phyloP scores from a whole-genome alignment of 768 basidiomycete species.

The Gymnopilus dilepis region DNA sequence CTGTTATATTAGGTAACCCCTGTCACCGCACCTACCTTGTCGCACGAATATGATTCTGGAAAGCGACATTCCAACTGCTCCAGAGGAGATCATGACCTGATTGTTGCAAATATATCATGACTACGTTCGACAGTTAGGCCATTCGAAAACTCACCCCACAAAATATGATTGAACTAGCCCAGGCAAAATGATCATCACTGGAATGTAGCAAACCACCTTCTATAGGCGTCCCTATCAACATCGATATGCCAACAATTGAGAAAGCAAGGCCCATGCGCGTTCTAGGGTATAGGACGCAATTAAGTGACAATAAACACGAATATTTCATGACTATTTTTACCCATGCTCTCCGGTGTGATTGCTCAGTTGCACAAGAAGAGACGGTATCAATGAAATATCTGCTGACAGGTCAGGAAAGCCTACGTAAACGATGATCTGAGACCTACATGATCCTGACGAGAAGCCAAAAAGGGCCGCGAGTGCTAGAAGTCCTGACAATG shows the following conservation, averaged over 20 bases:
- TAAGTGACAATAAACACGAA: neutral
- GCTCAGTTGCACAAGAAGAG: conserved; percentile 42
- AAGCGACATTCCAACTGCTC: no score
- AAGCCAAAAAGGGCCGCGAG: conserved; percentile 61
- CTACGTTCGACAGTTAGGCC: no score
- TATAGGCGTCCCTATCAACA: conserved; percentile 55
- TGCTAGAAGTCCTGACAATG: conserved; percentile 48
- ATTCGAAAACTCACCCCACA: conserved; percentile 48
- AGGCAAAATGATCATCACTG: conserved; percentile 29
- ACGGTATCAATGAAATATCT: conserved; percentile 47
- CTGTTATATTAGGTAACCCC: no score
- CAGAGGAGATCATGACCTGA: no score
- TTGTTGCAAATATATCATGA: no score
- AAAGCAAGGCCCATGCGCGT: conserved; percentile 57
- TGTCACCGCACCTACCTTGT: no score
- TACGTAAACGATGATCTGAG: conserved; percentile 10
- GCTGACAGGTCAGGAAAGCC: neutral
- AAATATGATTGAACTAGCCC: conserved; percentile 46
- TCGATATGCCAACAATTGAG: conserved; percentile 48
- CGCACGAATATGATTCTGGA: no score
- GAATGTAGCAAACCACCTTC: conserved; percentile 47
- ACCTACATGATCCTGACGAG: conserved; percentile 58
- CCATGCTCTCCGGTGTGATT: conserved; percentile 41
- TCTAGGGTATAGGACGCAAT: conserved; percentile 28
- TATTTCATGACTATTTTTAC: no score